Base-by-base conservation (phyloP, 2,329 filamentous ascomycete genomes). In the Chaetomiaceae sp. region DNA sequence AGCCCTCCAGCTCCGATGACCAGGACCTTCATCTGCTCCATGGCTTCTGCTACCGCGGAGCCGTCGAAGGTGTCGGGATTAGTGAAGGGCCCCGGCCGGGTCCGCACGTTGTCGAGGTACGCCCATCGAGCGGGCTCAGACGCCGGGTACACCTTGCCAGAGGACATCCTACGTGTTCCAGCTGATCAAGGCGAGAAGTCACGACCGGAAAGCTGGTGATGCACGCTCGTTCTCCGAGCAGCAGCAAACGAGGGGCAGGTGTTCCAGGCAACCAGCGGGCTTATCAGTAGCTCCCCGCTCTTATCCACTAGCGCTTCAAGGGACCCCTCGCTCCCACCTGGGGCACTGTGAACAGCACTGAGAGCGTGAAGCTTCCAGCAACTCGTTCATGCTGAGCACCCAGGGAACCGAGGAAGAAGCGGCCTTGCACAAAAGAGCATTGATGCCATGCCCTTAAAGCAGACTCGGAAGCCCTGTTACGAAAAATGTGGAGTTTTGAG, bases 1-100 rank as follows among this genome's bases (percentile, higher is more conserved):
- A 98, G 69, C 10, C 93, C 93, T 52, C 93, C 93, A 49, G 93
- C 93, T 48, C 93, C 93, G 56, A 90, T 96, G 12, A 60, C 56
- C 79, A 95, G 65, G 47, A 95, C 75, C 65, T 88, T 93, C 60
- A 86, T 81, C 38, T 74, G 74, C 48, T 86, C 81, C 54, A 88
- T 70, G 50, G 67, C 76, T 50, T 72, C 71, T 7, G 71, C 67
- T 6, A 78, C 66, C 19, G 71, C 71, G 53, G 78, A 74, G 41
- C 75, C 73, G 39, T 70, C 70, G 20, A 71, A 70, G 14, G 70
- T 70, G 7, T 69, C 78, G 22, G 80, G 75, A 54, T 90, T 84
- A 27, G 86, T 90, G 65, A 87, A 95, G 1, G 93, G 88, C 1
- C 93, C 91, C 3, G 76, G 70, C 26, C 82, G 83, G 48, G 76